Base-by-base conservation (phyloP, 768 basidiomycete genomes). In the Amanita pallidorosea region DNA sequence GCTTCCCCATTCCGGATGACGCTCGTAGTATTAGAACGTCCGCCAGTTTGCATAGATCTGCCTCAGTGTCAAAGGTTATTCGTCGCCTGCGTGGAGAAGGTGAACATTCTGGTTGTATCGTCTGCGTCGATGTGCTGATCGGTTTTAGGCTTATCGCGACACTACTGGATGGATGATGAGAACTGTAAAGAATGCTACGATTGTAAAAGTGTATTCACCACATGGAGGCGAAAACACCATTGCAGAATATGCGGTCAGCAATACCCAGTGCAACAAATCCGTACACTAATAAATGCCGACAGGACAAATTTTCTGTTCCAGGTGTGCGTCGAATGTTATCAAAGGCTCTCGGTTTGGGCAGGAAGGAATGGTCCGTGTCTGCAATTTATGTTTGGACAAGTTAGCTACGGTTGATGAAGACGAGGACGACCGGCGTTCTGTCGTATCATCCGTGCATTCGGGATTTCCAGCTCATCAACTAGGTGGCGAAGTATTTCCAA, bases 151-250 rank as follows among this genome's bases (percentile, higher is more conserved):
- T 62, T 95, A 17, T 90, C 89, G 20, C 81, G 84, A 55, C 90
- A 96, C 60, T 97, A 97, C 62, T 99, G 96, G 96, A 97, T 98
- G 93, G 89, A 92, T 54, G 94, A 97, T 61, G 91, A 91, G 60
- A 86, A 88, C 50, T 90, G 89, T 59, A 96, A 87, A 62, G 92
- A 96, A 60, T 95, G 93, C 61, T 95, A 91, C 62, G 93, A 94
- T 65, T 96, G 93, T 70, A 90, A 91, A 65, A 89, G 88, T 56
- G 74, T 88, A 45, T 99, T 99, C 67, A 90, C 91, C 0, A 79
- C 93, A 2, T 97, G 91, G 90, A 70, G 94, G 47, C 72, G 96
- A 55, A 96, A 94, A 65, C 96, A 99, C 60, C 96, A 99, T 63
- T 99, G 96, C 67, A 81, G 96, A 11, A 92, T 98, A 65, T 98